Evolutionary conservation across 306 rosid genomes (phyloP), one percentile per base, ranked within the genome.

Genomic region (Cucurbita ficifolia): DNA sequence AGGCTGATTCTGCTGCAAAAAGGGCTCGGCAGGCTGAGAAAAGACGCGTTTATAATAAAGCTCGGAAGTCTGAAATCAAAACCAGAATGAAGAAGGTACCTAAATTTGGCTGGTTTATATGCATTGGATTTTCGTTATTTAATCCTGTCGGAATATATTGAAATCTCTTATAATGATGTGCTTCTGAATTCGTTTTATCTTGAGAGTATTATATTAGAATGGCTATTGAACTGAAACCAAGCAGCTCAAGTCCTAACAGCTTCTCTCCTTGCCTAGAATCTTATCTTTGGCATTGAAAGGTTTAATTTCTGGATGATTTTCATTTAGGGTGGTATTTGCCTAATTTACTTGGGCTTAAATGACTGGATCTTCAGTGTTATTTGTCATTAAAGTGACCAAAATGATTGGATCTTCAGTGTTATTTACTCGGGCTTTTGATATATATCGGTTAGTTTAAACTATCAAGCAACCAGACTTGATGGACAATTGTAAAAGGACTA

Each of bases 1-100:
- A 95, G 52, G 81, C 86, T n/a, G 97, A 95, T 76, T 95, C 97
- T 5, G 99, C 96, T 1, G 80, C 76, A 18, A 91, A 95, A 91
- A 91, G 96, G 79, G 87, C 88, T 57, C 91, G 92, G 11, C 91
- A 89, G 75, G 88, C 99, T 1, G 97, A 95, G 88, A 91, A 87
- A 72, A 89, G 92, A 75, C 86, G 99, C 67, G 0, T 88, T 80
- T 91, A 88, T 80, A 86, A 95, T 83, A 95, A 85, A 79, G 80
- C 97, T 18, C 81, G 80, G 12, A 95, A 95, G 77, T 91, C 96
- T 6, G 96, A 94, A 83, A 63, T 91, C 60, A 89, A 65, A 82
- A 94, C 97, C 50, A 85, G 97, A 35, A 88, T 87, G 79, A 94
- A 79, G 87, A 94, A 88, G 97, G 99, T 94, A 72, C n/a, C 10